Conservation (phyloP, 805 yeast species). For the Teunomyces barrocoloradensis region DNA sequence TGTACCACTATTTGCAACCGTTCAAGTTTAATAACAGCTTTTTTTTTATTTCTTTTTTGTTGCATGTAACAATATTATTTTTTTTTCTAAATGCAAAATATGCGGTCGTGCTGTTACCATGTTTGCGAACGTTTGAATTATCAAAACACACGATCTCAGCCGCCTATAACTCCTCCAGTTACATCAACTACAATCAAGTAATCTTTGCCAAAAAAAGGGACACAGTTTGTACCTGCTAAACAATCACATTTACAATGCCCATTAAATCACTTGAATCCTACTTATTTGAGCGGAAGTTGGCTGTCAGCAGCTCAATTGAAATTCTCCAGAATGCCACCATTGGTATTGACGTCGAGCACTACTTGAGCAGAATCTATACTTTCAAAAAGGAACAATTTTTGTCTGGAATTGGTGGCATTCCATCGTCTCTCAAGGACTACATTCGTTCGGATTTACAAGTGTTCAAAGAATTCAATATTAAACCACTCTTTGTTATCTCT, state of each 20-base stretch:
- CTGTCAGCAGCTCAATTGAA: constrained; percentile 60
- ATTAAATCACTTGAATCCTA: constrained; percentile 61
- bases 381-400: constrained; percentile 64
- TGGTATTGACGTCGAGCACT: constrained; percentile 85
- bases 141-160: not conserved
- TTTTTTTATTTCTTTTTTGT: not conserved
- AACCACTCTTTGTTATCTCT: constrained; percentile 76
- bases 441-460: constrained; percentile 62
- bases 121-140: not conserved
- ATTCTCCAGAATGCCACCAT: constrained; percentile 62
- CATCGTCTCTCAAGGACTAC: constrained; percentile 54
- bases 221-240: not conserved
- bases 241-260: constrained; percentile 29
- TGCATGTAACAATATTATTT: not conserved
- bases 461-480: constrained; percentile 59
- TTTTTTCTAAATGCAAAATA: no score
- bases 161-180: not conserved
- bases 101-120: not conserved
- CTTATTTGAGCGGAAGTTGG: constrained; percentile 64
- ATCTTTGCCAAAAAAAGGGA: not conserved
- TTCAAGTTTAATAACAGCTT: no score
- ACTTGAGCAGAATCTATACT: constrained; percentile 59
- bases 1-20: not conserved
- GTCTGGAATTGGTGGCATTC: constrained; percentile 81
- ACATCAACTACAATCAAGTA: not conserved